A percentile compares a stretch with the other conserved stretches of the same genome.
Evolutionary conservation across 31 red algal species (phyloP).

Genomic region (Endocladia muricata): DNA sequence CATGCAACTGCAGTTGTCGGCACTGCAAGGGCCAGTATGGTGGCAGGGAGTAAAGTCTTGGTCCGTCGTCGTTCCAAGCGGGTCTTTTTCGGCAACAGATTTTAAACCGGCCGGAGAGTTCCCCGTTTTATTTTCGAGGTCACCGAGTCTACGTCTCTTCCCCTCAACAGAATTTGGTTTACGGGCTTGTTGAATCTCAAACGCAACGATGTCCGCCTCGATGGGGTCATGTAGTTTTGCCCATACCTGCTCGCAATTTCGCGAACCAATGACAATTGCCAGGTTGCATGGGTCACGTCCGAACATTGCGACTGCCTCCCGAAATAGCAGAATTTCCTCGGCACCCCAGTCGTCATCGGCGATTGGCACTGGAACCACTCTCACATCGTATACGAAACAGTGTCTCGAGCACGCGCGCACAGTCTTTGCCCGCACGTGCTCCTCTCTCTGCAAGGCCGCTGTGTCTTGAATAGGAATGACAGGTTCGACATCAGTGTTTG

Average conservation of each 20-base stretch:
- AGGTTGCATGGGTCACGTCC: conserved; percentile 58
- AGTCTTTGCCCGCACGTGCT: neutral
- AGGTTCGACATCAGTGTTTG: conserved; percentile 40
- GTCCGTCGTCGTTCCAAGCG: conserved; percentile 2
- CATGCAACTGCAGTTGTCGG: conserved; percentile 49
- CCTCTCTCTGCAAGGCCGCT: neutral
- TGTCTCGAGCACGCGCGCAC: conserved; percentile 8
- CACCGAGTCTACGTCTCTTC: conserved; percentile 5
- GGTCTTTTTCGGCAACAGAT: conserved; percentile 1
- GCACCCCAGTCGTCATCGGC: conserved; percentile 25
- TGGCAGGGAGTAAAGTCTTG: conserved; percentile 68
- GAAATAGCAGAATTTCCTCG: conserved; percentile 44
- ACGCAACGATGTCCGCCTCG: conserved; percentile 31
- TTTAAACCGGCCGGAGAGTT: conserved; percentile 14
- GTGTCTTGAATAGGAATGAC: conserved; percentile 50
- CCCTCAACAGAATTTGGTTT: conserved; percentile 10
- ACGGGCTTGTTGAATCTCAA: conserved; percentile 37
- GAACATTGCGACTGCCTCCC: conserved; percentile 54
- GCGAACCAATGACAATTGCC: conserved; percentile 38
- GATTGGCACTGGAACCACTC: neutral
- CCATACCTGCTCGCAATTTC: conserved; percentile 24
- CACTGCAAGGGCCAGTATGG: conserved; percentile 46
- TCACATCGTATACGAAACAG: no score
- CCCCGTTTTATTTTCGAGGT: neutral
- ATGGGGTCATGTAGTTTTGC: conserved; percentile 39